Evolutionary conservation across 208 protist genomes (phyloP), one percentile per base, ranked within the genome.

Genomic region (Acanthamoeba lenticulata): DNA sequence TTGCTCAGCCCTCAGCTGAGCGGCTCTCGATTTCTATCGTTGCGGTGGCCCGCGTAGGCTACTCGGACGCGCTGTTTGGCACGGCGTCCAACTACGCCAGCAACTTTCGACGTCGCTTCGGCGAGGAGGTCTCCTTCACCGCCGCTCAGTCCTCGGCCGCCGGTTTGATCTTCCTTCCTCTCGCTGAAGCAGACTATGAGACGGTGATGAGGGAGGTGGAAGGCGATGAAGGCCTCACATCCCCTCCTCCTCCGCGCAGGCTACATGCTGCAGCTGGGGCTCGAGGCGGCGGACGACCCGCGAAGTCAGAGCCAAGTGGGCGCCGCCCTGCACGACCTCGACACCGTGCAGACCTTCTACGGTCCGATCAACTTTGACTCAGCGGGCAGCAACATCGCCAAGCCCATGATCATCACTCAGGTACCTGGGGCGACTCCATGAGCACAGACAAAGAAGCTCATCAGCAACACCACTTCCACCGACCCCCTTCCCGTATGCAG

Each of bases 331-430:
- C 72, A 83, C 29, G 72, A 42, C 11, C 40, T 83, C 24, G 40
- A 83, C 21, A 83, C 72, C 72, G 27, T 83, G 36, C 40, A 83
- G 24, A 83, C 72, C 72, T 83, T 83, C 72, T 83, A 83, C 42
- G 72, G 72, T 4, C 72, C 72, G 34, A 38, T 83, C 72, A 83
- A 83, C 36, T 83, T 83, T n/a, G 72, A 83, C 72, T 34, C 72
- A 6, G 72, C 72, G 4, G 72, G 72, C 42, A 83, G 42, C 72
- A 83, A 83, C 38, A 83, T 83, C 72, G 72, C 72, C 72, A 83
- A 83, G 72, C 72, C 72, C 21, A 83, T 83, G 42, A 19, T 83
- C 72, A 83, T 83, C 72, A 83, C 72, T 19, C 72, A 83, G 72
- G 72, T 83, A n/a, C n/a, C n/a, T n/a, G n/a, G n/a, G n/a, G n/a